Evolutionary conservation across 768 basidiomycete species (phyloP).

Genomic region (Fomitopsis pulvina): DNA sequence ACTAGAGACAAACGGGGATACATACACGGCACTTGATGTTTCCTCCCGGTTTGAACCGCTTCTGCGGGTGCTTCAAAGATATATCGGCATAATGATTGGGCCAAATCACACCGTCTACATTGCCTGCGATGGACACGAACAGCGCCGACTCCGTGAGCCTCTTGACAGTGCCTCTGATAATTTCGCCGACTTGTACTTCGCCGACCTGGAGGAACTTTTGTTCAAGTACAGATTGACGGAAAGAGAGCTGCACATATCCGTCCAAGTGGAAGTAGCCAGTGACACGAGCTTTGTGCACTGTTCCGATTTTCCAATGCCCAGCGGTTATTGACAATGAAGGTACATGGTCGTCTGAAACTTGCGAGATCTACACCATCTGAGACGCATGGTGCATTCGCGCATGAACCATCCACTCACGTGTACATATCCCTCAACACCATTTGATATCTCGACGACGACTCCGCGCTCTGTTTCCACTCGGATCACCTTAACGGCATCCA

Average conservation of each 20-base stretch:
- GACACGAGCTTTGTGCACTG: constrained; percentile 80
- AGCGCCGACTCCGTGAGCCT: constrained; percentile 73
- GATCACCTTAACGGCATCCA: constrained; percentile 69
- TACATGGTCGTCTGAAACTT: constrained; percentile 87
- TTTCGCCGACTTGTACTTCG: constrained; percentile 81
- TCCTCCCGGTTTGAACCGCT: constrained; percentile 78
- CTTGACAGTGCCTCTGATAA: constrained; percentile 85
- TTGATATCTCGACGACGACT: constrained; percentile 57
- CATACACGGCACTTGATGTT: constrained; percentile 82
- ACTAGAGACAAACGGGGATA: constrained; percentile 5
- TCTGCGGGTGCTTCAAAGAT: constrained; percentile 85
- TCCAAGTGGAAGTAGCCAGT: constrained; percentile 83
- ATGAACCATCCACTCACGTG: constrained; percentile 53
- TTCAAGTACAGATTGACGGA: constrained; percentile 76
- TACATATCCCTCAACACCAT: constrained; percentile 70
- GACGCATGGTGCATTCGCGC: constrained; percentile 11
- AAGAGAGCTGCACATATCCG: constrained; percentile 80
- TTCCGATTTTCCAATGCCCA: constrained; percentile 75
- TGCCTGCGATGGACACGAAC: constrained; percentile 82
- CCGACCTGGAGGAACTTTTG: constrained; percentile 80
- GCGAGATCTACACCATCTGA: constrained; percentile 65
- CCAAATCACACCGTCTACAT: constrained; percentile 90
- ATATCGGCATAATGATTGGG: constrained; percentile 96
- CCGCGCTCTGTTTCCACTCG: constrained; percentile 81
- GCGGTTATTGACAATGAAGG: constrained; percentile 62